Percentiles rank a stretch among this genome's conserved stretches.
Conservation (phyloP, 257 asterid genomes). For the Leptodermis oblonga region DNA sequence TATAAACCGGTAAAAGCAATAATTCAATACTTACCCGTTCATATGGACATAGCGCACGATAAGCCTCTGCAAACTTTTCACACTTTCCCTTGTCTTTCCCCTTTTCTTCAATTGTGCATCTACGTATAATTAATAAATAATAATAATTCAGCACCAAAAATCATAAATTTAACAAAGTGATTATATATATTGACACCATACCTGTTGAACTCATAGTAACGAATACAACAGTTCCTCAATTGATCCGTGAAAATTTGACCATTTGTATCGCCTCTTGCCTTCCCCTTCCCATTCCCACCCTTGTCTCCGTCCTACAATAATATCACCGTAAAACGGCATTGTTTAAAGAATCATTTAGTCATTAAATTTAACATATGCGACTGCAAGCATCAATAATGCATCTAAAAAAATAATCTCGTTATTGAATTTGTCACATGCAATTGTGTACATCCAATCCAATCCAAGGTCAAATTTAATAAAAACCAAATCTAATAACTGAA, state of each 20-base stretch:
- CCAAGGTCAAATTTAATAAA: too few relatives aligned
- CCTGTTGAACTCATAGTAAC: slow-evolving; percentile 37
- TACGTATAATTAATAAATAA: not conserved
- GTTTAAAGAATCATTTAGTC: not conserved
- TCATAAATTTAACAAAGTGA: not conserved
- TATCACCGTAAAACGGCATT: too few relatives aligned
- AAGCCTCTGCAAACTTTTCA: slow-evolving; percentile 31
- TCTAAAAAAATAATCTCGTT: too few relatives aligned
- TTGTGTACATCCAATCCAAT: too few relatives aligned
- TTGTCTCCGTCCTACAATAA: too few relatives aligned
- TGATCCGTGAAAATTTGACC: slow-evolving; percentile 8
- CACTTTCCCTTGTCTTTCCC: slow-evolving; percentile 33
- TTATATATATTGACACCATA: not conserved
- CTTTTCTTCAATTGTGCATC: slow-evolving; percentile 37
- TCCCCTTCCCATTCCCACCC: slow-evolving; percentile 11
- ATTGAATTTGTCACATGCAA: too few relatives aligned
- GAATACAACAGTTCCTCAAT: slow-evolving; percentile 32
- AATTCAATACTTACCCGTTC: slow-evolving; percentile 22
- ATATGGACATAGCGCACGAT: slow-evolving; percentile 11
- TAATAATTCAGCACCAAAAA: not conserved
- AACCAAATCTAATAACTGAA: too few relatives aligned
- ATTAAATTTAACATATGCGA: too few relatives aligned
- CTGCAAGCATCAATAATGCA: too few relatives aligned
- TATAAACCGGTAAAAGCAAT: too few relatives aligned
- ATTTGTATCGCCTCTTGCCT: not conserved